These are phyloP conservation scores for Aquilaria agallochum DNA, from an alignment of 441 rosid genomes.

Conservation along the genomic window DNA sequence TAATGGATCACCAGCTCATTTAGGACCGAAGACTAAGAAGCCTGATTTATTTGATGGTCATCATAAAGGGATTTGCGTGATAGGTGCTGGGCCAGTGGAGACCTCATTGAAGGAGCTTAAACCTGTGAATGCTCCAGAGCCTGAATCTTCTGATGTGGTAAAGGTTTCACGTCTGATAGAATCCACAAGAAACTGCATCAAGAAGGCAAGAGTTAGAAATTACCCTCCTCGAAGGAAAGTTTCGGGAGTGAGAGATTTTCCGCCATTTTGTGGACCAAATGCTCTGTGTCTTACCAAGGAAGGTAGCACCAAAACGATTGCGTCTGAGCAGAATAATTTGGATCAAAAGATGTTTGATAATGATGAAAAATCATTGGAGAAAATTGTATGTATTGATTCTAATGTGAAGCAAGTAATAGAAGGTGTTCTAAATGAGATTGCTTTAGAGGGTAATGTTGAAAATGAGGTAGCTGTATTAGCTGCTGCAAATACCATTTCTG, in stretches of 20 bases:
- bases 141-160: not conserved
- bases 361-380: constrained; percentile 12
- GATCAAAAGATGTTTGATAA: constrained; percentile 12
- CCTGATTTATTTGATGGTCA: not conserved
- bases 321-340: constrained; percentile 9
- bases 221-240: constrained; percentile 39
- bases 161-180: constrained; percentile 8
- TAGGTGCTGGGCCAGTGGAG: not conserved
- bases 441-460: constrained; percentile 11
- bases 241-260: constrained; percentile 38
- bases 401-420: constrained; percentile 11
- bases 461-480: constrained; percentile 2
- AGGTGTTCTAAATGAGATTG: constrained; percentile 9
- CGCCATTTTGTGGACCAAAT: constrained; percentile 38
- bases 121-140: not conserved
- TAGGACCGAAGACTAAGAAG: constrained; percentile 14
- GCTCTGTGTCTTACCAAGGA: constrained; percentile 24
- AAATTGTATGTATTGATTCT: too few relatives aligned
- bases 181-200: constrained; percentile 4
- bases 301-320: constrained; percentile 11
- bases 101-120: not conserved
- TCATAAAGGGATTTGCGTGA: not conserved
- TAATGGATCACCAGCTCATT: constrained; percentile 11
- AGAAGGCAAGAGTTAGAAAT: constrained; percentile 20
- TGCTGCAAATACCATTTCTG: not conserved